Conservation (phyloP, 2,329 filamentous ascomycete species). For the Cladophialophora psammophila region DNA sequence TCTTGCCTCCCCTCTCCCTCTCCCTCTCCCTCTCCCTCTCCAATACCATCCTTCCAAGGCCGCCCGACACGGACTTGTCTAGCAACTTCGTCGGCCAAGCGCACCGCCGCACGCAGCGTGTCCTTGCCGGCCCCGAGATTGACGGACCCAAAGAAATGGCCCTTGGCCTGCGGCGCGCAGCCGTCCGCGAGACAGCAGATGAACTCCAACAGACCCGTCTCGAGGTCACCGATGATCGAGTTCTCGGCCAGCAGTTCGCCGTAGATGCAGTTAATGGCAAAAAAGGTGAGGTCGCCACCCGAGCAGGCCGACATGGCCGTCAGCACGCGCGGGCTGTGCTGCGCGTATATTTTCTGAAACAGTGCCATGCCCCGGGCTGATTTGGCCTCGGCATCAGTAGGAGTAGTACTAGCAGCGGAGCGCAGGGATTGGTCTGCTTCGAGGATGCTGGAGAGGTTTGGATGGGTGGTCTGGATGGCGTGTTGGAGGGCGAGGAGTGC, state of each 20-base stretch:
- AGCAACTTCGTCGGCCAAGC: conserved; percentile 39
- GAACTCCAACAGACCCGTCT: conserved; percentile 44
- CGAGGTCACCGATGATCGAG: conserved; percentile 39
- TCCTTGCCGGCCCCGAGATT: conserved; percentile 40
- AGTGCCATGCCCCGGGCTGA: conserved; percentile 42
- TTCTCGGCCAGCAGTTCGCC: conserved; percentile 43
- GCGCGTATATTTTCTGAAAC: conserved; percentile 42
- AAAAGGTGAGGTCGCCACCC: conserved; percentile 43
- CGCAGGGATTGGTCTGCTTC: conserved; percentile 38
- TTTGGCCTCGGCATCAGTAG: conserved; percentile 32
- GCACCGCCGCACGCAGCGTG: conserved; percentile 37
- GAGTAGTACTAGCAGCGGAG: background rate
- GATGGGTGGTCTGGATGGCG: conserved; percentile 36
- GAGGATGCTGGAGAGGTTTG: conserved; percentile 30
- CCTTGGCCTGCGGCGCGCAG: conserved; percentile 43
- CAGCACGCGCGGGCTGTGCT: conserved; percentile 42
- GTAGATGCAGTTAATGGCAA: conserved; percentile 43
- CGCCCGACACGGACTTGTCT: conserved; percentile 29
- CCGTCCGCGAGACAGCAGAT: conserved; percentile 43
- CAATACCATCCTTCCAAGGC: conserved; percentile 23
- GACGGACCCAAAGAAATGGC: conserved; percentile 43
- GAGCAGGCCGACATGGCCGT: conserved; percentile 40
- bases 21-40: background rate
- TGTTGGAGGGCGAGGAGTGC: conserved; percentile 40
- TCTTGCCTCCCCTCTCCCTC: too few relatives aligned